Percentiles rank a stretch among this genome's conserved stretches.
phyloP scores from a whole-genome alignment of 257 asterid genomes.

The Salvia rosmarinus region DNA sequence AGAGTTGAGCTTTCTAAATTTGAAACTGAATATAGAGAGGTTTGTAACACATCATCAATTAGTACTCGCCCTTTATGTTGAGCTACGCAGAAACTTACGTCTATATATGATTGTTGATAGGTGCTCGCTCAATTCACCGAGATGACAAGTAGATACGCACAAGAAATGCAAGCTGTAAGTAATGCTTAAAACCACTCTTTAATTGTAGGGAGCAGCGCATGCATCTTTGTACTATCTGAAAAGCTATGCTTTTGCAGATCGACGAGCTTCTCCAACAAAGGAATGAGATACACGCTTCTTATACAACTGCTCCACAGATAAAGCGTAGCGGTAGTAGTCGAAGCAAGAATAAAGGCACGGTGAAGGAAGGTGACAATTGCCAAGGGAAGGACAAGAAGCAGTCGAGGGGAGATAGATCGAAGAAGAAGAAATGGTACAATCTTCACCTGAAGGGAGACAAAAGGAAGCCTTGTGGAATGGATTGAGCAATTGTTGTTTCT shows the following conservation, averaged over 20 bases:
- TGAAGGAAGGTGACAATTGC: constrained; percentile 65
- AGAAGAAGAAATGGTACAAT: constrained; percentile 87
- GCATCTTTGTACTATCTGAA: constrained; percentile 24
- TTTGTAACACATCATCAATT: constrained; percentile 27
- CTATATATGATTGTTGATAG: constrained; percentile 39
- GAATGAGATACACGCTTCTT: constrained; percentile 80
- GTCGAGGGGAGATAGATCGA: constrained; percentile 65
- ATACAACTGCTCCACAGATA: constrained; percentile 59
- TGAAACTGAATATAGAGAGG: constrained; percentile 97
- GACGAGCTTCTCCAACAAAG: constrained; percentile 94
- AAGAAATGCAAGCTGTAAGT: constrained; percentile 96
- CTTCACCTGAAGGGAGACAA: constrained; percentile 85
- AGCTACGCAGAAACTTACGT: constrained; percentile 31
- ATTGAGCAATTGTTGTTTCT: constrained; percentile 38
- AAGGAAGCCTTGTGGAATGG: constrained; percentile 75
- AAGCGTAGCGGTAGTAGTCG: constrained; percentile 72
- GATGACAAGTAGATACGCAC: constrained; percentile 93
- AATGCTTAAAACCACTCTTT: not conserved
- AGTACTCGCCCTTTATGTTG: constrained; percentile 1
- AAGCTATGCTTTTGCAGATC: constrained; percentile 52
- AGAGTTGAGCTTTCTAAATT: constrained; percentile 89
- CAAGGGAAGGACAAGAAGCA: constrained; percentile 58
- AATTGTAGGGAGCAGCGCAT: not conserved
- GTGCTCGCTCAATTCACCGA: constrained; percentile 94
- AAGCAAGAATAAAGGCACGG: constrained; percentile 57